These are phyloP conservation scores for Euptelea pleiosperma DNA, from an alignment of 164 flowering plant genomes.

Conservation along the genomic window DNA sequence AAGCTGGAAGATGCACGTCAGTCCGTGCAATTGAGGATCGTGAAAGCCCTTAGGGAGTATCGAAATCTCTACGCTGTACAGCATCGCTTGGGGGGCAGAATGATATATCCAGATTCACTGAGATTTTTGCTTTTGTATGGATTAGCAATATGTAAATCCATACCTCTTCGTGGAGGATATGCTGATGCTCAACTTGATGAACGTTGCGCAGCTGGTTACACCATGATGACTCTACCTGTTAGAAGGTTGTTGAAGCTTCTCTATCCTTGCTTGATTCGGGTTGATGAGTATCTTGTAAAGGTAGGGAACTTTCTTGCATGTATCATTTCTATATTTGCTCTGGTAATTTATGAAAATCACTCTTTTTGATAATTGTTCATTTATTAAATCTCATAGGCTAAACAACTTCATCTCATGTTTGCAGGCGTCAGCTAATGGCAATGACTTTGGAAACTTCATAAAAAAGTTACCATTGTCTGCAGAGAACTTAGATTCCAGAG, in stretches of 20 bases:
- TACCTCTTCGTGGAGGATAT: constrained; percentile 80
- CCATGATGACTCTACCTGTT: constrained; percentile 87
- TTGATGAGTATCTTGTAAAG: constrained; percentile 77
- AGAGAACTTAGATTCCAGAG: constrained; percentile 79
- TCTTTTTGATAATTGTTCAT: no score
- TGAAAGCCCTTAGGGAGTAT: constrained; percentile 88
- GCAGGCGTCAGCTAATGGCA: constrained; percentile 44
- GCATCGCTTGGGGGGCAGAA: constrained; percentile 81
- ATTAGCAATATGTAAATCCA: constrained; percentile 75
- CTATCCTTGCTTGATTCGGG: constrained; percentile 74
- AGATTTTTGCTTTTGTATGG: constrained; percentile 71
- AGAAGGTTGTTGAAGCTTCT: constrained; percentile 72
- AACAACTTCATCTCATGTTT: constrained; percentile 10
- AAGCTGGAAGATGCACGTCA: constrained; percentile 92
- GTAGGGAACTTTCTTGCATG: constrained; percentile 27
- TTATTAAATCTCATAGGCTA: constrained; percentile 1
- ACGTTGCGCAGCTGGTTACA: constrained; percentile 86
- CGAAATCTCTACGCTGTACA: constrained; percentile 90
- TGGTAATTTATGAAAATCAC: no score
- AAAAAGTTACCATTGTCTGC: constrained; percentile 56
- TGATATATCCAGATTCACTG: constrained; percentile 93
- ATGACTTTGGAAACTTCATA: constrained; percentile 35
- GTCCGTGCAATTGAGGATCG: constrained; percentile 57
- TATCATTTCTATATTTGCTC: not conserved
- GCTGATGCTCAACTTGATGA: constrained; percentile 92